These are phyloP conservation scores for Candida coquimbonensis DNA, from an alignment of 805 yeast genomes.

Conservation along the genomic window DNA sequence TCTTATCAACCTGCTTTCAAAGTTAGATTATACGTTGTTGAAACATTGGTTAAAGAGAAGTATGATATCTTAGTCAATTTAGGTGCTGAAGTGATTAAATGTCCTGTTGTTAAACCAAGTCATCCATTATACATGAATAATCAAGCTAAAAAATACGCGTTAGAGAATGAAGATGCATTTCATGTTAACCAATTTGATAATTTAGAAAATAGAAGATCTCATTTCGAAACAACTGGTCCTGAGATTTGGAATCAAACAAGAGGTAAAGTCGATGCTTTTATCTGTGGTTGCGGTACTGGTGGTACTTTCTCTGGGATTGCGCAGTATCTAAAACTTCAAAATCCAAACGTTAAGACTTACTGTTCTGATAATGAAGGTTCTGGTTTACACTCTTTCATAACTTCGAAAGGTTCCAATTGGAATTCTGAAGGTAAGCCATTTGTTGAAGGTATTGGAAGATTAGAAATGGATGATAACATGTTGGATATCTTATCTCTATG, in stretches of 20 bases:
- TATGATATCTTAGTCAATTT: conserved; percentile 46
- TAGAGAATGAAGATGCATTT: conserved; percentile 41
- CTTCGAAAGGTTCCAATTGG: conserved; percentile 15
- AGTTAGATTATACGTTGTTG: conserved; percentile 71
- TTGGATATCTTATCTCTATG: conserved; percentile 11
- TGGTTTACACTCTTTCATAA: conserved; percentile 38
- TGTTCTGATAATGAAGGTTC: conserved; percentile 82
- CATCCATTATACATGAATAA: conserved; percentile 38
- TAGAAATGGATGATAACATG: conserved; percentile 15
- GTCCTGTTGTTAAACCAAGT: conserved; percentile 55
- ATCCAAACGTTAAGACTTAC: conserved; percentile 35
- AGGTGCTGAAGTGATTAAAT: conserved; percentile 60
- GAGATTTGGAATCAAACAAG: conserved; percentile 61
- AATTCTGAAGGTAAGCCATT: conserved; percentile 19
- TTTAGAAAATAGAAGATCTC: conserved; percentile 66
- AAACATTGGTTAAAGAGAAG: conserved; percentile 69
- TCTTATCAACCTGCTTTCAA: conserved; percentile 29
- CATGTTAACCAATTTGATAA: conserved; percentile 84
- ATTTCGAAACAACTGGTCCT: conserved; percentile 68
- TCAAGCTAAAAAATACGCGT: conserved; percentile 24
- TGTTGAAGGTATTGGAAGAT: conserved; percentile 23
- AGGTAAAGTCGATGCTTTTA: conserved; percentile 51
- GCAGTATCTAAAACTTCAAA: conserved; percentile 45
- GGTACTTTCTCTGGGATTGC: conserved; percentile 82
- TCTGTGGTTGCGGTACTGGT: conserved; percentile 78